phyloP scores from a whole-genome alignment of 176 grass and related monocot species.

The Musa troglodytarum region DNA sequence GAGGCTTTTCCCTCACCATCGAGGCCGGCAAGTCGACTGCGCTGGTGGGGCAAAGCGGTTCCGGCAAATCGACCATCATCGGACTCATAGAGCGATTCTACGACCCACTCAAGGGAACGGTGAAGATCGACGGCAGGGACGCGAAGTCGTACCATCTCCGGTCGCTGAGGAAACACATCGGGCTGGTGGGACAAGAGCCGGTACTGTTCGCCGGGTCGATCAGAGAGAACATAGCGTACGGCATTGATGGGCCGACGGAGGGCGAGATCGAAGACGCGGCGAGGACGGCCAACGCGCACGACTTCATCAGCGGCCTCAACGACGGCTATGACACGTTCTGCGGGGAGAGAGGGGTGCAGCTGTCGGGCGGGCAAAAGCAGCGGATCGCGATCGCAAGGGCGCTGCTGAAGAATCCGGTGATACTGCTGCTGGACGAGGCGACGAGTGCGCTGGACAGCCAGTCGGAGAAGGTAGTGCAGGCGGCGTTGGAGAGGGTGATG shows the following conservation, averaged over 20 bases:
- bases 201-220: background rate
- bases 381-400: slow-evolving; percentile 63
- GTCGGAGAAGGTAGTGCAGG: background rate
- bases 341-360: slow-evolving; percentile 21
- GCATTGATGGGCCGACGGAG: background rate
- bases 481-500: background rate
- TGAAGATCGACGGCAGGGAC: background rate
- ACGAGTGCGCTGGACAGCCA: slow-evolving; percentile 8
- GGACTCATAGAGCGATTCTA: background rate
- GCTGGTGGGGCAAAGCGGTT: background rate
- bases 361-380: slow-evolving; percentile 83
- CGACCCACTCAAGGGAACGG: background rate
- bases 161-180: background rate
- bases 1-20: background rate
- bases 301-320: slow-evolving; percentile 1
- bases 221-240: background rate
- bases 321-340: background rate
- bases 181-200: background rate
- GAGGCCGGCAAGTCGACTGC: background rate
- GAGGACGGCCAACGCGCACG: background rate
- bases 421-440: slow-evolving; percentile 8
- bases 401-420: slow-evolving; percentile 49
- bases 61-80: background rate
- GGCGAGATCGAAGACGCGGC: background rate
- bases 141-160: background rate